Conservation (phyloP, 2,329 filamentous ascomycete species). For the Exophiala bonariae region DNA sequence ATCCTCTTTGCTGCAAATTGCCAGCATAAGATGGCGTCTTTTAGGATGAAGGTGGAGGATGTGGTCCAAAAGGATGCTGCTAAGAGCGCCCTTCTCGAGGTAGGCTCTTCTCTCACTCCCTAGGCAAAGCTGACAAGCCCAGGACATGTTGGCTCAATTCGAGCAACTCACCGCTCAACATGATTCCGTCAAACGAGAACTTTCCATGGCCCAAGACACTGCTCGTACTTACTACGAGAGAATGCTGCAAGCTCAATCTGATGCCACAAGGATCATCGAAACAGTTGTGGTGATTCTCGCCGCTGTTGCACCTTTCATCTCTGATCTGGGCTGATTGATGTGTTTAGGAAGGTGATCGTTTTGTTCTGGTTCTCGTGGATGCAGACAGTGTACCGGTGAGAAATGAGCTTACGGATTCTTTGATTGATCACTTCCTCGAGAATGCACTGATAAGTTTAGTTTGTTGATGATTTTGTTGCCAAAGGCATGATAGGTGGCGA, state of each 20-base stretch:
- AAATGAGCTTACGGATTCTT: constrained; percentile 1
- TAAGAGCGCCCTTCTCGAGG: constrained; percentile 19
- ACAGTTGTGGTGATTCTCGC: constrained; percentile 18
- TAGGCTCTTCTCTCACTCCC: not conserved
- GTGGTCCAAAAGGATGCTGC: constrained; percentile 9
- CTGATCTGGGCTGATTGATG: constrained; percentile 8
- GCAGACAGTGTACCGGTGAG: constrained; percentile 38
- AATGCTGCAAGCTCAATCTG: constrained; percentile 21
- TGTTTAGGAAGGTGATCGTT: constrained; percentile 23
- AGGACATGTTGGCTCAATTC: constrained; percentile 18
- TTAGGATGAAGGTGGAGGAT: constrained; percentile 17
- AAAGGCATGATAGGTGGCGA: constrained; percentile 22
- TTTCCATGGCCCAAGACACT: constrained; percentile 22
- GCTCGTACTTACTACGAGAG: constrained; percentile 19
- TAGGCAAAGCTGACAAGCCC: constrained; percentile 1
- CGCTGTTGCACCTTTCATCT: not conserved
- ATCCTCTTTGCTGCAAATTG: not conserved
- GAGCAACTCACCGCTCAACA: constrained; percentile 18
- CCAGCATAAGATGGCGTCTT: constrained; percentile 15
- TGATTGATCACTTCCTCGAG: too few relatives aligned
- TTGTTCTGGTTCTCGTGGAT: constrained; percentile 30
- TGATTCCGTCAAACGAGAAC: constrained; percentile 17
- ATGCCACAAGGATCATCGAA: constrained; percentile 12
- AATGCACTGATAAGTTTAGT: constrained; percentile 18
- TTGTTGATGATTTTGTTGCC: constrained; percentile 20